Conservation (phyloP, 192 early-diverging fungal species). For the Gryganskiella cystojenkinii region DNA sequence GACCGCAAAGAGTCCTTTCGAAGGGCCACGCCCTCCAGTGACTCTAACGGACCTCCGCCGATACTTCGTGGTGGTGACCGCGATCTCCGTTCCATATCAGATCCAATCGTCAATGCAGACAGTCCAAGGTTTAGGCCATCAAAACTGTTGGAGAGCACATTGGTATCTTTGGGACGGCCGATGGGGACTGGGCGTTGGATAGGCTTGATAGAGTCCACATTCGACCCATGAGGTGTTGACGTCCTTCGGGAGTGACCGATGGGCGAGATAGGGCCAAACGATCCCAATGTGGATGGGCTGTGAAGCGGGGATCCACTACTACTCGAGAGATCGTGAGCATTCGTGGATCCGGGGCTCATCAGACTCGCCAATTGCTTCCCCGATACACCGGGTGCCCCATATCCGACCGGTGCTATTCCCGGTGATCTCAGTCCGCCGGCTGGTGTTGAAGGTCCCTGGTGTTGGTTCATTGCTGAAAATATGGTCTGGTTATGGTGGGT, state of each 20-base stretch:
- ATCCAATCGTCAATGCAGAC: constrained; percentile 30
- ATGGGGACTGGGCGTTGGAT: constrained; percentile 57
- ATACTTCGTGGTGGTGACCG: constrained; percentile 38
- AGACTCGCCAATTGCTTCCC: constrained; percentile 24
- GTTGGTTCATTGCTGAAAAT: constrained; percentile 13
- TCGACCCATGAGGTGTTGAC: constrained; percentile 51
- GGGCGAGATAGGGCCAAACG: constrained; percentile 53
- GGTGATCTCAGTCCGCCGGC: constrained; percentile 31
- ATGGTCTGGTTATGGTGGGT: constrained; percentile 12
- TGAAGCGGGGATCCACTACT: constrained; percentile 37
- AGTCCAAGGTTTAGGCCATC: constrained; percentile 36
- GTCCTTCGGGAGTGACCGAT: constrained; percentile 56
- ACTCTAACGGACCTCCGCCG: constrained; percentile 28
- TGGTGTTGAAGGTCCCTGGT: constrained; percentile 15
- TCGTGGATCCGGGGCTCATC: constrained; percentile 34
- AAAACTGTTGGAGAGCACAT: constrained; percentile 24
- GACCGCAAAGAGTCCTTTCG: constrained; percentile 18
- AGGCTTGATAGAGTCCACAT: constrained; percentile 42
- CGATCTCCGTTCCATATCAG: constrained; percentile 30
- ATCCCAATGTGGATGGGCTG: constrained; percentile 38
- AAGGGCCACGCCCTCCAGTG: constrained; percentile 27
- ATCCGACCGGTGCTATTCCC: constrained; percentile 36
- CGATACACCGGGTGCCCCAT: constrained; percentile 25
- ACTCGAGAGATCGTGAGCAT: constrained; percentile 21
- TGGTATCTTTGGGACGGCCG: constrained; percentile 47